Evolutionary conservation across 1,284 basidiomycete species (phyloP).

Genomic region (Pseudozyma hubeiensis): DNA sequence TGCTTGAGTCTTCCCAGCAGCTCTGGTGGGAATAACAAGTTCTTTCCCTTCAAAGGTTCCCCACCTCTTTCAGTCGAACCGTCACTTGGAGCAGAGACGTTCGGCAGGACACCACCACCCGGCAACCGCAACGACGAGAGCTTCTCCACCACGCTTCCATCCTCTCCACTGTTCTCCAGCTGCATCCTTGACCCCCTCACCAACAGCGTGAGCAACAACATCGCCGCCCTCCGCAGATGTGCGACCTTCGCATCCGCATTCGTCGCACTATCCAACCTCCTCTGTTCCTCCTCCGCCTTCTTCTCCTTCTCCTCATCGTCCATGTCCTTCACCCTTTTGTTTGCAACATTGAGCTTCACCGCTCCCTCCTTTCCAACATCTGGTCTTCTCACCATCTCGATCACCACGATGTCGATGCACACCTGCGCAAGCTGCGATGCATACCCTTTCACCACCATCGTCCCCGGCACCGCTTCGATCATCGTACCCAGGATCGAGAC

Average conservation of each 20-base stretch:
- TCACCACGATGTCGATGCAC: slow-evolving; percentile 55
- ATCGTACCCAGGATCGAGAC: slow-evolving; percentile 63
- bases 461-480: slow-evolving; percentile 60
- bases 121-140: slow-evolving; percentile 51
- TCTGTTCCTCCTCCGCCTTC: slow-evolving; percentile 22
- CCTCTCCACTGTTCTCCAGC: slow-evolving; percentile 30
- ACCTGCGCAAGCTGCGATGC: slow-evolving; percentile 37
- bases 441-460: slow-evolving; percentile 44
- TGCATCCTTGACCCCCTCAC: slow-evolving; percentile 52
- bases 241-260: slow-evolving; percentile 53
- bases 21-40: slow-evolving; percentile 34
- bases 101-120: slow-evolving; percentile 48
- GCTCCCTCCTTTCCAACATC: neutral
- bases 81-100: neutral
- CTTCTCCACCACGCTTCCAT: slow-evolving; percentile 11
- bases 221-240: slow-evolving; percentile 59
- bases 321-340: slow-evolving; percentile 9
- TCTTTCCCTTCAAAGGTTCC: neutral
- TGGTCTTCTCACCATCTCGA: slow-evolving; percentile 48
- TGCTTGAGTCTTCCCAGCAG: slow-evolving; percentile 24
- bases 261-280: slow-evolving; percentile 44
- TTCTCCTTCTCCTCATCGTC: slow-evolving; percentile 27
- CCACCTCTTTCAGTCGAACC: neutral
- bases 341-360: slow-evolving; percentile 41
- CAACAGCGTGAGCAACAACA: slow-evolving; percentile 57